Conservation (phyloP, 768 basidiomycete genomes). For the Serendipita sp. region DNA sequence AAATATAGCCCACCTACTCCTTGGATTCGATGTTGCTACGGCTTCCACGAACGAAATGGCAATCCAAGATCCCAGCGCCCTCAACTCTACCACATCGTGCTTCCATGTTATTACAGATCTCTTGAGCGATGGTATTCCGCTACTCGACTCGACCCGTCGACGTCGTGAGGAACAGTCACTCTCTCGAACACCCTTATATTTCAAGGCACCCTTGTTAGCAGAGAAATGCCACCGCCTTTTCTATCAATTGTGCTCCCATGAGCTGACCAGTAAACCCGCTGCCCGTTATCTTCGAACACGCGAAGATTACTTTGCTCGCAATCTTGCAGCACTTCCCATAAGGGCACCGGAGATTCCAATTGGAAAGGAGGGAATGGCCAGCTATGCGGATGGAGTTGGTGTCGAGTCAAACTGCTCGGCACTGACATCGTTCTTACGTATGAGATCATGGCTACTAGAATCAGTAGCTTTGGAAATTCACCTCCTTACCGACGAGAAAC, state of each 20-base stretch:
- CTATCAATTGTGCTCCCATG: conserved; percentile 76
- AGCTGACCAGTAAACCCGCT: conserved; percentile 61
- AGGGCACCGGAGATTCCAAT: conserved; percentile 29
- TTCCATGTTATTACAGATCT: conserved; percentile 71
- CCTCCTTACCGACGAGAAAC: conserved; percentile 62
- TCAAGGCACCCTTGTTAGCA: conserved; percentile 51
- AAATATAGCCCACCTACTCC: conserved; percentile 74
- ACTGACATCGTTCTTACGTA: conserved; percentile 58
- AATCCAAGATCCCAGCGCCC: conserved; percentile 64
- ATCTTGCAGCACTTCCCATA: conserved; percentile 63
- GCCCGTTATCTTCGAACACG: conserved; percentile 76
- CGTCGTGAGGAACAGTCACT: background rate
- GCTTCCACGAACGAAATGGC: conserved; percentile 34
- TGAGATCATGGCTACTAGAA: conserved; percentile 75
- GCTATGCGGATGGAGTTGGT: conserved; percentile 56
- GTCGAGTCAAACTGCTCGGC: conserved; percentile 50
- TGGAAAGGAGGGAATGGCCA: conserved; percentile 35
- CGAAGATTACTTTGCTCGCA: conserved; percentile 79
- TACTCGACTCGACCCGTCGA: conserved; percentile 18
- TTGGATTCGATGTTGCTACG: conserved; percentile 46
- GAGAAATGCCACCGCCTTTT: conserved; percentile 74
- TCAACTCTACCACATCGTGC: conserved; percentile 51
- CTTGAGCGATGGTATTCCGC: conserved; percentile 55
- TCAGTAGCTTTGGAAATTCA: conserved; percentile 79
- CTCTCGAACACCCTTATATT: conserved; percentile 14